Evolutionary conservation across 352 stramenopile species (phyloP), one percentile per base, ranked within the genome.

Genomic region (Globisporangium irregulare): DNA sequence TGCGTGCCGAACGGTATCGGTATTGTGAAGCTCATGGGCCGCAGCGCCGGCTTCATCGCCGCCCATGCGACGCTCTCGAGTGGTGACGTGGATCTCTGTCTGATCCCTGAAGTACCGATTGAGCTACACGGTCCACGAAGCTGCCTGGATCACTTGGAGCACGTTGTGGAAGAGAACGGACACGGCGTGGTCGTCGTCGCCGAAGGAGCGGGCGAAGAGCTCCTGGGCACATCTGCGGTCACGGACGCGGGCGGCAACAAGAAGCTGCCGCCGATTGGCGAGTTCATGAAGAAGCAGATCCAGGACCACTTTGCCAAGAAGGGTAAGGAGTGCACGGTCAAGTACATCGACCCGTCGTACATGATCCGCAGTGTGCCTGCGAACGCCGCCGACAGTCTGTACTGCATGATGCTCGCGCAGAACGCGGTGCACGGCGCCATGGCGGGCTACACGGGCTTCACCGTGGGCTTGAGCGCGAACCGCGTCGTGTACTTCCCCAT

Each of bases 231-330:
- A 15, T 50, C 41, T 8, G 41, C 41, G 4, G 15, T n/a, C 41
- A 50, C 41, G 41, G 41, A 50, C 41, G 41, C 41, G 18, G 41
- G 41, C 15, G 41, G 41, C 15, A 50, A 50, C 41, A 50, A 50
- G 41, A 50, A 50, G 41, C 41, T 50, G 15, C 41, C 41, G 5
- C 41, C 41, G 41, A 50, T 50, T 6, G 41, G 41, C 41, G 41
- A 50, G 41, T 50, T 50, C 15, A 50, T 50, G 41, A 50, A 50
- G 41, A 50, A n/a, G 41, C 15, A 50, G 15, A 50, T 50, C 15
- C 41, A 50, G 41, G 41, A 50, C 41, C 41, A 50, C 41, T 50
- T 50, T 50, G 41, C 41, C 41, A 50, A 50, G 41, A 50, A 50
- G 41, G 41, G 41, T 15, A 50, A 50, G 41, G 41, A 50, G 41